phyloP scores from a whole-genome alignment of 23 red algal species.

The Pyropia yezoensis region DNA sequence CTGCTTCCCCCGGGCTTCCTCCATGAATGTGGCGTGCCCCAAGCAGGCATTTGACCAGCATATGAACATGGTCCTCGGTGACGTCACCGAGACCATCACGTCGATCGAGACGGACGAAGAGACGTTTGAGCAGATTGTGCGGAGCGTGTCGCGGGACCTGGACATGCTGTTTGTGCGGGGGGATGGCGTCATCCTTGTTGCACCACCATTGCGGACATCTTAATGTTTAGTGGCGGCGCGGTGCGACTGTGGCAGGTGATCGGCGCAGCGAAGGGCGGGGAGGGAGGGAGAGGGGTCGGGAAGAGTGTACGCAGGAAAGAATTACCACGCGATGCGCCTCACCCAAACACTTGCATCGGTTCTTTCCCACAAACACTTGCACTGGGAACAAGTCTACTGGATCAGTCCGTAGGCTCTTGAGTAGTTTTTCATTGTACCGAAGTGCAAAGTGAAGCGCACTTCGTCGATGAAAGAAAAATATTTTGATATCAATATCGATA shows the following conservation, averaged over 20 bases:
- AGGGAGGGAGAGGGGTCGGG: no score
- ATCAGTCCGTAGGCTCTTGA: no score
- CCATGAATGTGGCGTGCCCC: background rate
- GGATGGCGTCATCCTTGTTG: conserved; percentile 86
- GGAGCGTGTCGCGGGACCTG: conserved; percentile 53
- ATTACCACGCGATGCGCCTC: no score
- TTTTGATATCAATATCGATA: no score
- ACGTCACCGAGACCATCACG: conserved; percentile 84
- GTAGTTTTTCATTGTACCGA: no score
- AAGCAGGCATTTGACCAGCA: conserved; percentile 93
- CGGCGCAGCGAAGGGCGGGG: no score
- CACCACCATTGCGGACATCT: conserved; percentile 72
- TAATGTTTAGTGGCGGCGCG: conserved; percentile 5
- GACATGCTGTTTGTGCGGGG: conserved; percentile 96
- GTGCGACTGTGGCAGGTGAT: background rate
- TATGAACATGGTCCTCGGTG: conserved; percentile 90
- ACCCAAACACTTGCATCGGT: no score
- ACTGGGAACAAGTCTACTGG: no score
- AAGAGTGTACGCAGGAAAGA: no score
- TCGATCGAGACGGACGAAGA: conserved; percentile 79
- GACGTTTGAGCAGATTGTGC: conserved; percentile 90
- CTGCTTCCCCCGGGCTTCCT: background rate
- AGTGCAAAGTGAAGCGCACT: no score
- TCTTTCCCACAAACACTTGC: no score
- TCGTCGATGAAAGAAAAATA: no score